These are phyloP conservation scores for Golubevia sp. DNA, from an alignment of 1,284 basidiomycete species.

Conservation along the genomic window DNA sequence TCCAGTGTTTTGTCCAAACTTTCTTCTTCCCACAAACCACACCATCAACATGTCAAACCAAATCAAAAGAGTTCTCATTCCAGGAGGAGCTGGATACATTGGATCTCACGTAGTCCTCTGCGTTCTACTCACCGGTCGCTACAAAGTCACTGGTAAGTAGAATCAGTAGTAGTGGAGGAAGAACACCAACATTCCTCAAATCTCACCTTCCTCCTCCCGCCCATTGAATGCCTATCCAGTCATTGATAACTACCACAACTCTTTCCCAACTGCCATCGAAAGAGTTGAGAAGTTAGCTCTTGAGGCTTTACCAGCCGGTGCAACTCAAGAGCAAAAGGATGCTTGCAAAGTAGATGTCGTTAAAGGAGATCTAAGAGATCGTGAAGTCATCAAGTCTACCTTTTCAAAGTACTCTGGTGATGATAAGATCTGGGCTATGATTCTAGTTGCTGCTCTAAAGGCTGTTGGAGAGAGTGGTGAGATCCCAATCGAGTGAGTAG, in stretches of 20 bases:
- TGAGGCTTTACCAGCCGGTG: conserved; percentile 69
- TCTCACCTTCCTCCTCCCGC: too few species aligned
- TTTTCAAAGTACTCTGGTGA: conserved; percentile 39
- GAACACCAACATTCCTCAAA: too few species aligned
- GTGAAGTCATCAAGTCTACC: conserved; percentile 34
- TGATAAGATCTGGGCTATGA: conserved; percentile 81
- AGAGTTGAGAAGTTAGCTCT: conserved; percentile 79
- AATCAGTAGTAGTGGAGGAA: too few species aligned
- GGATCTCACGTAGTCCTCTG: conserved; percentile 89
- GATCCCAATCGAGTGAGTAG: conserved; percentile 77
- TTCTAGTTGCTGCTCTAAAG: conserved; percentile 97
- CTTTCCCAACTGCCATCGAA: conserved; percentile 73
- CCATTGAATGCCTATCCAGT: too few species aligned
- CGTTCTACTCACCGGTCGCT: conserved; percentile 81
- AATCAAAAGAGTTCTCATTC: conserved; percentile 37
- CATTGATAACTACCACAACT: conserved; percentile 81
- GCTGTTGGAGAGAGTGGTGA: conserved; percentile 97
- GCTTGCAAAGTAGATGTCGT: conserved; percentile 74
- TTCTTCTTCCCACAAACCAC: too few species aligned
- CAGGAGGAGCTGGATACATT: conserved; percentile 63
- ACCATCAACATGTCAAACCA: too few species aligned
- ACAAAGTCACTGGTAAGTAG: conserved; percentile 70
- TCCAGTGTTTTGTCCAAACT: too few species aligned
- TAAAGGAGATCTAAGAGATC: conserved; percentile 50
- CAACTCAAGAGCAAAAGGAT: conserved; percentile 73